These are phyloP conservation scores for Cryptococcus maquisensis DNA, from an alignment of 1,284 basidiomycete species.

Conservation along the genomic window DNA sequence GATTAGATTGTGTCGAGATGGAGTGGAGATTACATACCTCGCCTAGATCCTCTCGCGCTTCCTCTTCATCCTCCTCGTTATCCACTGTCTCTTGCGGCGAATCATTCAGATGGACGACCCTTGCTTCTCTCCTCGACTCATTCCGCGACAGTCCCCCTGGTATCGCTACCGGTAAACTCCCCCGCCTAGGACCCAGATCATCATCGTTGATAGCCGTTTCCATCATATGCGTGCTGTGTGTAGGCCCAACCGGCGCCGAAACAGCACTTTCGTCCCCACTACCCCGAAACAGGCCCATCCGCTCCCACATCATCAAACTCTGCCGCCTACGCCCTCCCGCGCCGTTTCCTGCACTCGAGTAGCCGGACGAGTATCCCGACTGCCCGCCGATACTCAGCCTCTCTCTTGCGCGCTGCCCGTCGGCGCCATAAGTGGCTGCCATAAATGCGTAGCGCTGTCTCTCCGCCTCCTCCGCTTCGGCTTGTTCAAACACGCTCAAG, in stretches of 20 bases:
- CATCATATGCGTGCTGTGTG: background rate
- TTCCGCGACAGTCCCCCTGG: constrained; percentile 26
- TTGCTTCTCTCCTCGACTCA: constrained; percentile 6
- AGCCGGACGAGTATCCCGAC: background rate
- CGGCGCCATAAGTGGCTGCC: constrained; percentile 42
- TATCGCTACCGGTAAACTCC: constrained; percentile 41
- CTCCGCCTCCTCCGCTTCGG: constrained; percentile 47
- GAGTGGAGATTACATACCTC: constrained; percentile 2
- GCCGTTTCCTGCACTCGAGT: constrained; percentile 2
- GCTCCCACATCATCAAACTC: constrained; percentile 41
- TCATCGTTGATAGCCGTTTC: background rate
- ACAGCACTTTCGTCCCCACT: background rate
- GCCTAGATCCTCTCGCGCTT: background rate
- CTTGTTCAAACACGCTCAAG: constrained; percentile 33
- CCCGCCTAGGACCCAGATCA: constrained; percentile 22
- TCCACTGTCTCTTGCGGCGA: constrained; percentile 13
- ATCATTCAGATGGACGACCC: background rate
- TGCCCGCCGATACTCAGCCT: constrained; percentile 38
- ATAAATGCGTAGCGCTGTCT: constrained; percentile 44
- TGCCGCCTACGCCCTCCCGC: constrained; percentile 26
- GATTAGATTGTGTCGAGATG: background rate
- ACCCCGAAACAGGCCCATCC: constrained; percentile 20
- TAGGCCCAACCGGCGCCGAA: background rate
- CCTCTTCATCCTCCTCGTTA: constrained; percentile 25
- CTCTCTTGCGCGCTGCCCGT: constrained; percentile 38